Conservation (phyloP, 1,284 basidiomycete genomes). For the Heterobasidion annosum region DNA sequence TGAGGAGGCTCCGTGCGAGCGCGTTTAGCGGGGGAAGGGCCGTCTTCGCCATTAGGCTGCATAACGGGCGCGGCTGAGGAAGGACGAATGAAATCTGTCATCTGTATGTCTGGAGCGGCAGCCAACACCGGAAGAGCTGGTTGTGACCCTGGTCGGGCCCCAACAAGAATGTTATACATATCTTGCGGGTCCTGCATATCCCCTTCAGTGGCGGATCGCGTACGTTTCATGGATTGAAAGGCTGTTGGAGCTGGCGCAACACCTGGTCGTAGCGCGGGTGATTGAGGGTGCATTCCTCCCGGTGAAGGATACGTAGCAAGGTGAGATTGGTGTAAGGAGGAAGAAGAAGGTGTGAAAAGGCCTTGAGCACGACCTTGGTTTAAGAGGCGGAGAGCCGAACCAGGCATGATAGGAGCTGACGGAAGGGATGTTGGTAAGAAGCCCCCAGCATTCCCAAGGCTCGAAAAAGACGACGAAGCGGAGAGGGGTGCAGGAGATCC, state of each 20-base stretch:
- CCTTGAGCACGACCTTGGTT: constrained; percentile 82
- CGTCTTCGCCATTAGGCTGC: constrained; percentile 39
- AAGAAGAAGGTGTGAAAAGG: constrained; percentile 74
- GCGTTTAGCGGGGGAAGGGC: constrained; percentile 58
- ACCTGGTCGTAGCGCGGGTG: constrained; percentile 22
- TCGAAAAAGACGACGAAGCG: constrained; percentile 38
- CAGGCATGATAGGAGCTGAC: constrained; percentile 73
- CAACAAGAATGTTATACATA: constrained; percentile 10
- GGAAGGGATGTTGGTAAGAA: constrained; percentile 51
- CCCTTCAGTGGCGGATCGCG: constrained; percentile 36
- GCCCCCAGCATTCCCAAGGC: constrained; percentile 24
- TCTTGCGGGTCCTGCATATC: constrained; percentile 12
- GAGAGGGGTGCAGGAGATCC: constrained; percentile 43
- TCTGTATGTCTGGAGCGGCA: constrained; percentile 34
- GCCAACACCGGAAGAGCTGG: constrained; percentile 20
- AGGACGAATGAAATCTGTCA: constrained; percentile 35
- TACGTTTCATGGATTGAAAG: constrained; percentile 30
- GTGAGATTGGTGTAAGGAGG: constrained; percentile 33
- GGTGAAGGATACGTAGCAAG: constrained; percentile 15
- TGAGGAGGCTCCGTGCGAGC: constrained; percentile 44
- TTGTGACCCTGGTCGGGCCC: constrained; percentile 18
- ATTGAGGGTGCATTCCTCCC: constrained; percentile 34
- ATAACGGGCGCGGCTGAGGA: constrained; percentile 31
- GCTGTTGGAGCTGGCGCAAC: constrained; percentile 55
- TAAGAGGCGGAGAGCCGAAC: constrained; percentile 68